Base-by-base conservation (phyloP, 1,284 basidiomycete genomes). In the Ustilago vetiveriae region DNA sequence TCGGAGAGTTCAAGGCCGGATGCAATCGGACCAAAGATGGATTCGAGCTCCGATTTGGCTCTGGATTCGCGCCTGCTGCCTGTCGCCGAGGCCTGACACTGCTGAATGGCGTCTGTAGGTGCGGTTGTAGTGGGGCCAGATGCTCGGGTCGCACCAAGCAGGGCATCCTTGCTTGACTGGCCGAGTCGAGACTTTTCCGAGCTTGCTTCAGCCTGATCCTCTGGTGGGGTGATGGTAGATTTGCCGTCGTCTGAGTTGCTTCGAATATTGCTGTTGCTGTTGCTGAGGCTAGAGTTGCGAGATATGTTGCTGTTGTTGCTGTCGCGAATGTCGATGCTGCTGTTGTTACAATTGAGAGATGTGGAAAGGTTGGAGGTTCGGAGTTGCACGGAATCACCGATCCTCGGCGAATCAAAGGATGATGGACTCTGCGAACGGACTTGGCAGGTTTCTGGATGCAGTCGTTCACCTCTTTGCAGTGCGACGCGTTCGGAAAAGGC, bases 31-130 rank as follows among this genome's bases (percentile, higher is more conserved):
- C 58, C 58, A 32, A 62, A 62, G 37, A 62, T 41, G 21, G 51
- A 21, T n/a, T 62, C 58, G 6, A 62, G 46, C 26, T 62, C 51
- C 29, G 58, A 62, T 38, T 54, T 54, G 30, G 46, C 50, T 29
- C 51, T 49, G 4, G 51, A 54, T 1, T 41, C 46, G 3, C 51
- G 46, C 7, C 8, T 36, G 32, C 22, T 33, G 29, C 11, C 21
- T 36, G 21, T 22, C 21, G n/a, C n/a, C n/a, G n/a, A n/a, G n/a
- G 35, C 3, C n/a, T 22, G 32, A 4, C 8, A 23, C 21, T 19
- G 37, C 5, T 22, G 16, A n/a, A n/a, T n/a, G n/a, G n/a, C n/a
- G n/a, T n/a, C n/a, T n/a, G n/a, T n/a, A n/a, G n/a, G n/a, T n/a
- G n/a, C n/a, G n/a, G n/a, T n/a, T n/a, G n/a, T n/a, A n/a, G n/a